These are phyloP conservation scores for Suillus alpinus DNA, from an alignment of 768 basidiomycete genomes.

Conservation along the genomic window DNA sequence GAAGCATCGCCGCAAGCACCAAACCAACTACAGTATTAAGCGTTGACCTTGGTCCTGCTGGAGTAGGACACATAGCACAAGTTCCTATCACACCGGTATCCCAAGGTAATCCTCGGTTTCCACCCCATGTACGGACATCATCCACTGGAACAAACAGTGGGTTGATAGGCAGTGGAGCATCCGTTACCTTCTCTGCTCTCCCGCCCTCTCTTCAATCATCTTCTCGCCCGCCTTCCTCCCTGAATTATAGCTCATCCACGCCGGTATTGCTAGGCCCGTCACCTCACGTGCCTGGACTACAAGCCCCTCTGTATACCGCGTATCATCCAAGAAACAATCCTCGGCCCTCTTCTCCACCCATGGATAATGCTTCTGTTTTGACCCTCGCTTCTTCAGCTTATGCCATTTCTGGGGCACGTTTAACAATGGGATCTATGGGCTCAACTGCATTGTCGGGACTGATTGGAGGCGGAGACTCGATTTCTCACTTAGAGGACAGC, in stretches of 20 bases:
- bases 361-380: conserved; percentile 88
- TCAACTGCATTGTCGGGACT: conserved; percentile 51
- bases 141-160: conserved; percentile 51
- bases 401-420: conserved; percentile 60
- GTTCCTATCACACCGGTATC: conserved; percentile 62
- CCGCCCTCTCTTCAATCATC: conserved; percentile 46
- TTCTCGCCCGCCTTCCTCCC: conserved; percentile 42
- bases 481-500: conserved; percentile 72
- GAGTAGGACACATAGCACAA: conserved; percentile 91
- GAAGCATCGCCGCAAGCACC: conserved; percentile 82
- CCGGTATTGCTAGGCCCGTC: conserved; percentile 29
- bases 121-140: conserved; percentile 58
- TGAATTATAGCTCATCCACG: conserved; percentile 24
- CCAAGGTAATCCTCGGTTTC: conserved; percentile 47
- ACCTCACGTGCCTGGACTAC: conserved; percentile 36
- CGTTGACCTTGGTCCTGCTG: conserved; percentile 75
- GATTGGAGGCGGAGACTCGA: conserved; percentile 51
- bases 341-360: conserved; percentile 84
- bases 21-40: conserved; percentile 95
- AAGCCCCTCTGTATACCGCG: conserved; percentile 86
- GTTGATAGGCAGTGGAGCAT: conserved; percentile 46
- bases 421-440: conserved; percentile 40
- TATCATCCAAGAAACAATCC: conserved; percentile 97
- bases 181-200: conserved; percentile 74
- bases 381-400: conserved; percentile 94